A percentile compares a stretch with the other conserved stretches of the same genome.
phyloP scores from a whole-genome alignment of 108 stramenopile genomes.

The Aurantiochytrium sp. region DNA sequence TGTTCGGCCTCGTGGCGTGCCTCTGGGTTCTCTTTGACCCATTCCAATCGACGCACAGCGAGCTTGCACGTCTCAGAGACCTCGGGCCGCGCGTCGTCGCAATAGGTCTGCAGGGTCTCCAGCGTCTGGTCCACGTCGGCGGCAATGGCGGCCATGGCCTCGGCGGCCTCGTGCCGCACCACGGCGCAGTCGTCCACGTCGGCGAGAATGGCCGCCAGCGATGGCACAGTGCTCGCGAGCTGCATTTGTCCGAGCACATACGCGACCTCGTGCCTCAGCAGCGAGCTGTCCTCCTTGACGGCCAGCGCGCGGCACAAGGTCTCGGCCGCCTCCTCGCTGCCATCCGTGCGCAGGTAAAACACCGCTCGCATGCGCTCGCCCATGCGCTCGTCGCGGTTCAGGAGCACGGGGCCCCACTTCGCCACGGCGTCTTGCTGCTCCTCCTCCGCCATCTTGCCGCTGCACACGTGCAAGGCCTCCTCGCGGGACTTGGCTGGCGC shows the following conservation, averaged over 20 bases:
- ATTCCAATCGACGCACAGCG: conserved; percentile 68
- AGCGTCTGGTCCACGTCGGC: conserved; percentile 33
- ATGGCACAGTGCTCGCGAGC: conserved; percentile 47
- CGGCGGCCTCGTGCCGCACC: conserved; percentile 88
- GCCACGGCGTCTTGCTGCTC: no score
- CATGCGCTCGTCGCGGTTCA: conserved; percentile 49
- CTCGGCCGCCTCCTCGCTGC: conserved; percentile 5
- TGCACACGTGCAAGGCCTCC: no score
- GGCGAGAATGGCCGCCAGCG: conserved; percentile 47
- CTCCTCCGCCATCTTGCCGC: no score
- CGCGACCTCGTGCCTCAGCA: conserved; percentile 92
- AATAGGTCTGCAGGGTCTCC: conserved; percentile 37
- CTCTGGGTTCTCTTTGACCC: conserved; percentile 36
- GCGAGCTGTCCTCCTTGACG: conserved; percentile 58
- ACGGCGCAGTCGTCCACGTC: conserved; percentile 59
- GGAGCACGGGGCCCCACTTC: background rate
- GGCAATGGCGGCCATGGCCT: conserved; percentile 55
- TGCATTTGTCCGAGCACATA: conserved; percentile 94
- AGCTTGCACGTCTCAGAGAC: conserved; percentile 79
- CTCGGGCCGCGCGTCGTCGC: conserved; percentile 48
- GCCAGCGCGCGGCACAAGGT: conserved; percentile 48
- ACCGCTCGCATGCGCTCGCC: conserved; percentile 80
- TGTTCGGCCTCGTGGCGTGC: no score
- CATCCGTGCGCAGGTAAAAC: conserved; percentile 57
- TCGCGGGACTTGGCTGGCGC: no score